Evolutionary conservation across 2,329 filamentous ascomycete genomes (phyloP).

Genomic region (Leptographium wingfieldii): DNA sequence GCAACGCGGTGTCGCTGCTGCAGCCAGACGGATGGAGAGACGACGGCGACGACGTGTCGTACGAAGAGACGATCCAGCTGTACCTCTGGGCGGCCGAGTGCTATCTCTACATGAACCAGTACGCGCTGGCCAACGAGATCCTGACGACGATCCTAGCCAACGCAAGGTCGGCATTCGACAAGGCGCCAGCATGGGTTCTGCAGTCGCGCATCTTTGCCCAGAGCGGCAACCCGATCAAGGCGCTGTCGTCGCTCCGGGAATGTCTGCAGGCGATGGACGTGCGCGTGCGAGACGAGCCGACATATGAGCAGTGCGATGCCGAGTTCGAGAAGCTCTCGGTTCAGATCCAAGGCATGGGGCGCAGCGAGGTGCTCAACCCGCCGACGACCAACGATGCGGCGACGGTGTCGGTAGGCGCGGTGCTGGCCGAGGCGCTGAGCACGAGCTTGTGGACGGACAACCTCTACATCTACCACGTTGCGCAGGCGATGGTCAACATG

Average conservation of each 20-base stretch:
- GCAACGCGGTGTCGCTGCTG: constrained; percentile 62
- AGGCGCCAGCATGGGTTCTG: constrained; percentile 71
- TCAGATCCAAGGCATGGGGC: constrained; percentile 46
- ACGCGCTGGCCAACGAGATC: constrained; percentile 53
- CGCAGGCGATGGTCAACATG: constrained; percentile 52
- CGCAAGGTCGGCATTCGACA: constrained; percentile 62
- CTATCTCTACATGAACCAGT: constrained; percentile 65
- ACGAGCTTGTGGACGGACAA: constrained; percentile 63
- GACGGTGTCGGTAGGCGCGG: constrained; percentile 52
- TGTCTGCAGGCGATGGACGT: constrained; percentile 61
- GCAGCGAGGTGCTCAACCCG: constrained; percentile 30
- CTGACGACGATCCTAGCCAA: constrained; percentile 57
- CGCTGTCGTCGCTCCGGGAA: constrained; percentile 57
- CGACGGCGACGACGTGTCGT: constrained; percentile 57
- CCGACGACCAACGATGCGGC: constrained; percentile 34
- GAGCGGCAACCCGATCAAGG: constrained; percentile 55
- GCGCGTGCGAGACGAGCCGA: constrained; percentile 49
- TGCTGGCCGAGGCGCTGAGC: constrained; percentile 56
- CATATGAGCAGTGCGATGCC: constrained; percentile 64
- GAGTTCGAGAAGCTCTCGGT: constrained; percentile 54
- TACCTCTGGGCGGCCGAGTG: constrained; percentile 73
- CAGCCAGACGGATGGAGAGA: constrained; percentile 70
- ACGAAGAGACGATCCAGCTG: constrained; percentile 73
- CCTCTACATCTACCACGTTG: constrained; percentile 59
- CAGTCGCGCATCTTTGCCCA: constrained; percentile 69